Evolutionary conservation across 148 eudicot genomes (phyloP).

Genomic region (Chenopodium quinoa): DNA sequence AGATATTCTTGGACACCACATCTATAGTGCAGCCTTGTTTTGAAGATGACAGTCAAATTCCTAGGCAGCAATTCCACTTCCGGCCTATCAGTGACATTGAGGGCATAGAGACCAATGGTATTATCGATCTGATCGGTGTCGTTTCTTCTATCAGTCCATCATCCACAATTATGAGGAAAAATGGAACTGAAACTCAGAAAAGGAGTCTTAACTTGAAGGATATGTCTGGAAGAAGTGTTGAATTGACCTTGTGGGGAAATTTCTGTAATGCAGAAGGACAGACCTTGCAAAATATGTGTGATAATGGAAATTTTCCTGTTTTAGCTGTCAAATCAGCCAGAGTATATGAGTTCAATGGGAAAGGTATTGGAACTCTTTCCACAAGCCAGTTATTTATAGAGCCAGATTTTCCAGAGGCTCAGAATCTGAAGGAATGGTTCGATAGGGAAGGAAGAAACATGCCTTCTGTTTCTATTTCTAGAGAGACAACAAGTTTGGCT

Average conservation of each 20-base stretch:
- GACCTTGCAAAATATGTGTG: constrained; percentile 63
- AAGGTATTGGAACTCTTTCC: constrained; percentile 70
- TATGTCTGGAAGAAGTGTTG: constrained; percentile 84
- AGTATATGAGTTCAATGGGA: constrained; percentile 82
- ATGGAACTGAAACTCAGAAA: constrained; percentile 77
- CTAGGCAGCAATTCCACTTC: constrained; percentile 75
- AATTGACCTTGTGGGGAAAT: constrained; percentile 87
- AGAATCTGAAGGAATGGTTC: constrained; percentile 62
- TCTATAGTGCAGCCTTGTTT: constrained; percentile 71
- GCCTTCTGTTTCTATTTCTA: constrained; percentile 60
- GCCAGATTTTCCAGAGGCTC: constrained; percentile 89
- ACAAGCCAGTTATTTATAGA: constrained; percentile 67
- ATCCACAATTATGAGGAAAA: constrained; percentile 69
- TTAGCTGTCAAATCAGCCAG: constrained; percentile 75
- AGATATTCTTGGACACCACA: constrained; percentile 60
- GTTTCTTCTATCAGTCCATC: constrained; percentile 71
- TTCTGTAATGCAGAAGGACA: constrained; percentile 85
- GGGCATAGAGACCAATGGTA: constrained; percentile 47
- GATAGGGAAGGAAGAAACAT: constrained; percentile 62
- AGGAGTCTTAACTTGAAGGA: constrained; percentile 79
- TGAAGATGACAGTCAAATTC: constrained; percentile 71
- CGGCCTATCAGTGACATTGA: constrained; percentile 72
- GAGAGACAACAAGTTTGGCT: constrained; percentile 40
- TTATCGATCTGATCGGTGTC: constrained; percentile 82
- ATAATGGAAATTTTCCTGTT: constrained; percentile 78